phyloP scores from a whole-genome alignment of 768 basidiomycete genomes.

The Hericium erinaceus region DNA sequence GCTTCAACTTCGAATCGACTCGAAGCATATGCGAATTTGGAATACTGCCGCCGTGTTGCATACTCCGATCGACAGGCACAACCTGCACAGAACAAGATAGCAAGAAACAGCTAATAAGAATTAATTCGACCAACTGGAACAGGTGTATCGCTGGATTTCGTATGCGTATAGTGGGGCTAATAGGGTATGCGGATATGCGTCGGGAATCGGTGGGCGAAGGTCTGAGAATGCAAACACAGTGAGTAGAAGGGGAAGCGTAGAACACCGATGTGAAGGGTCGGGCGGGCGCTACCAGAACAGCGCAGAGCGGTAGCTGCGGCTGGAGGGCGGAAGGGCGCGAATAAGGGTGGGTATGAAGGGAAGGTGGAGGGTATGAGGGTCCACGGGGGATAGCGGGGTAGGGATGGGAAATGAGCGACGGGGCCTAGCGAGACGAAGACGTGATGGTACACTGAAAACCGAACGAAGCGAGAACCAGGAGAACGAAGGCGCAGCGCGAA shows the following conservation, averaged over 20 bases:
- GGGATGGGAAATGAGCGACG: neutral
- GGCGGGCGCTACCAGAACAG: neutral
- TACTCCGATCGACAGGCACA: too few relatives aligned
- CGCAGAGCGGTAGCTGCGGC: neutral
- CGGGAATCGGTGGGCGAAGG: neutral
- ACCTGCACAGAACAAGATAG: neutral
- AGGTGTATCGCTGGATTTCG: too few relatives aligned
- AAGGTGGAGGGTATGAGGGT: neutral
- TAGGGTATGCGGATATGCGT: neutral
- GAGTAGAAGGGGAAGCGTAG: neutral
- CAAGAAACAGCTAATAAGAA: constrained; percentile 4
- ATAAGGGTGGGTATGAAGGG: neutral
- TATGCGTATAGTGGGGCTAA: neutral
- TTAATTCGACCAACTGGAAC: too few relatives aligned
- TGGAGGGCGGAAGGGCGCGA: neutral
- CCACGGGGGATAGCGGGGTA: neutral
- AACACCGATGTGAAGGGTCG: neutral
- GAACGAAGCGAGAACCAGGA: neutral
- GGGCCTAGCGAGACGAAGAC: neutral
- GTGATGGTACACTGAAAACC: neutral
- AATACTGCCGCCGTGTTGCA: too few relatives aligned
- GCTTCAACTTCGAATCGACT: too few relatives aligned
- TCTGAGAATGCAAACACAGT: neutral
- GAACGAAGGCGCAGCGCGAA: neutral
- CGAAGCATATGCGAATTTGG: too few relatives aligned